Evolutionary conservation across 805 yeast species (phyloP).

Genomic region (Starmera amethionina): DNA sequence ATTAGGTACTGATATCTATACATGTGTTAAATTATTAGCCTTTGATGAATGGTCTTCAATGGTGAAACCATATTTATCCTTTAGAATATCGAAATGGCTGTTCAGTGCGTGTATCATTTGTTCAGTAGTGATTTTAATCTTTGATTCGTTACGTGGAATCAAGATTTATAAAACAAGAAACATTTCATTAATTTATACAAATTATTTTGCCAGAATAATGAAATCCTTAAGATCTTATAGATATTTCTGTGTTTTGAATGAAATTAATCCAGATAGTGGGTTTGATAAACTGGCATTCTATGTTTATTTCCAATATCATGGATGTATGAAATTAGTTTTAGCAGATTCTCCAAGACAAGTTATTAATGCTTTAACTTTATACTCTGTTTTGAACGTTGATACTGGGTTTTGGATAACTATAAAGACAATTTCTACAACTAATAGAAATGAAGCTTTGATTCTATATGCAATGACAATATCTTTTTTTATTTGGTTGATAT

Average conservation of each 20-base stretch:
- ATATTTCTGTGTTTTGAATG: conserved; percentile 63
- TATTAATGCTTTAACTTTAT: conserved; percentile 66
- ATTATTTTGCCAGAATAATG: conserved; percentile 47
- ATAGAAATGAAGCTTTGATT: conserved; percentile 59
- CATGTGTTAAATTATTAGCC: conserved; percentile 65
- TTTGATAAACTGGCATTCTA: conserved; percentile 62
- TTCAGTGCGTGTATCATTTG: conserved; percentile 73
- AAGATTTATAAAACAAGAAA: conserved; percentile 48
- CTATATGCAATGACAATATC: conserved; percentile 70
- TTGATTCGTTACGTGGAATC: conserved; percentile 50
- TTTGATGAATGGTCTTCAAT: conserved; percentile 59
- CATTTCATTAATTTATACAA: conserved; percentile 62
- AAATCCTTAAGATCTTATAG: conserved; percentile 51
- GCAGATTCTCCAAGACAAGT: conserved; percentile 88
- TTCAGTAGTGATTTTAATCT: conserved; percentile 47
- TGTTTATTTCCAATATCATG: conserved; percentile 55
- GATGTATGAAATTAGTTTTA: conserved; percentile 49
- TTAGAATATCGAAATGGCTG: conserved; percentile 54
- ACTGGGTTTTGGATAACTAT: conserved; percentile 31
- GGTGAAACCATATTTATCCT: conserved; percentile 38
- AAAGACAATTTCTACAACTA: conserved; percentile 45
- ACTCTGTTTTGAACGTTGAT: conserved; percentile 33
- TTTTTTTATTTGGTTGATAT: conserved; percentile 62
- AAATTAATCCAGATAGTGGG: conserved; percentile 53
- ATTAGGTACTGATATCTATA: conserved; percentile 65